These are phyloP conservation scores for Verticillium zaregamsianum DNA, from an alignment of 2,329 filamentous ascomycete species.

Conservation along the genomic window DNA sequence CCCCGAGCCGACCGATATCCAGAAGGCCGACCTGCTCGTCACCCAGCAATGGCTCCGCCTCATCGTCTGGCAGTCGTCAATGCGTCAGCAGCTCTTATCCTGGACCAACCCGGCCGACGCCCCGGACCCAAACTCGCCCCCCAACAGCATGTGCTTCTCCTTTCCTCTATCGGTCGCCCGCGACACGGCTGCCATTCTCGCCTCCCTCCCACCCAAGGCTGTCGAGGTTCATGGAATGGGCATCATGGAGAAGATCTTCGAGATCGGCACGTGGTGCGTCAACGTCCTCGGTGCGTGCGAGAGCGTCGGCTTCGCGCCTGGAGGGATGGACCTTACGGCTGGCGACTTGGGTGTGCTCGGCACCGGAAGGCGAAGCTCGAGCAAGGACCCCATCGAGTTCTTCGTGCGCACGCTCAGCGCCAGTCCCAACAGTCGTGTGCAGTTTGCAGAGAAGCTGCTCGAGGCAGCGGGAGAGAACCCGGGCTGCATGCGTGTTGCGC, in stretches of 20 bases:
- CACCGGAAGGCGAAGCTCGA: conserved; percentile 24
- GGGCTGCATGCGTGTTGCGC: conserved; percentile 27
- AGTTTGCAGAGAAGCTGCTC: conserved; percentile 38
- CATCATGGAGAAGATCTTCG: conserved; percentile 47
- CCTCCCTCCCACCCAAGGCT: conserved; percentile 32
- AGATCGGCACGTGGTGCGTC: conserved; percentile 40
- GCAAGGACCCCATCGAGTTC: conserved; percentile 36
- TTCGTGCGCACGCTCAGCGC: conserved; percentile 39
- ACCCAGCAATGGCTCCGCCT: conserved; percentile 68
- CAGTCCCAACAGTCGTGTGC: conserved; percentile 37
- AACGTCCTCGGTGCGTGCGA: conserved; percentile 36
- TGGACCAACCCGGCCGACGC: conserved; percentile 26
- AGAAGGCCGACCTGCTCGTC: conserved; percentile 64
- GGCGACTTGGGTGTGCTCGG: conserved; percentile 26
- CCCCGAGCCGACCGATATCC: conserved; percentile 53
- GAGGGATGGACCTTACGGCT: conserved; percentile 25
- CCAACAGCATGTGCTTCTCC: conserved; percentile 57
- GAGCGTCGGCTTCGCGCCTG: conserved; percentile 15
- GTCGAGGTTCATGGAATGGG: conserved; percentile 46
- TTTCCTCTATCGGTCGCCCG: conserved; percentile 60
- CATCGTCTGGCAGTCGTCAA: conserved; percentile 70
- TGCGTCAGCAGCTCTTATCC: conserved; percentile 60
- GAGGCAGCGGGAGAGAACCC: conserved; percentile 36
- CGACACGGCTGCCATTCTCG: conserved; percentile 44
- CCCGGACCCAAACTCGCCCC: conserved; percentile 34